These are phyloP conservation scores for Potentilla sterilis DNA, from an alignment of 306 rosid species.

Conservation along the genomic window DNA sequence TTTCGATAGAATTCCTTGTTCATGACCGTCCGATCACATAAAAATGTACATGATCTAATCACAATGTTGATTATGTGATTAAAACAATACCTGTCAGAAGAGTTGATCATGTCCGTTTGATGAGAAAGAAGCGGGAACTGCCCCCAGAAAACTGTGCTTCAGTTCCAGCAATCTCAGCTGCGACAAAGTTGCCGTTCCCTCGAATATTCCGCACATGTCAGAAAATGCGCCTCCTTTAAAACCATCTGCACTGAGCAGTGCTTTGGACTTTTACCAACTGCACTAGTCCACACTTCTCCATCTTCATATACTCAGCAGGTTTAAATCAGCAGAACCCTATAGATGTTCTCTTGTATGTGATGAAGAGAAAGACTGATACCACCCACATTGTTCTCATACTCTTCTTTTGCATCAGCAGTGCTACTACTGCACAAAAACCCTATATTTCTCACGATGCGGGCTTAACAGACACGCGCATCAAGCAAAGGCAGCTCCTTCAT, in stretches of 20 bases:
- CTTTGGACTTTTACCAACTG: background rate
- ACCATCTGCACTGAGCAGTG: background rate
- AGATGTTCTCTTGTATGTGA: constrained; percentile 12
- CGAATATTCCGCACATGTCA: background rate
- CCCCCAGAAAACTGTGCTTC: background rate
- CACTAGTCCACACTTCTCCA: background rate
- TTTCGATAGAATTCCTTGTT: background rate
- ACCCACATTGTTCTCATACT: background rate
- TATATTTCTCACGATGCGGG: constrained; percentile 3
- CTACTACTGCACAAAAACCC: background rate
- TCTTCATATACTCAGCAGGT: background rate
- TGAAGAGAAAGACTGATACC: constrained; percentile 7
- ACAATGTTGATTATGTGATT: background rate
- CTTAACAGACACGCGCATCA: background rate
- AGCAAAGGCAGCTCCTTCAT: constrained; percentile 11
- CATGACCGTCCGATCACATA: background rate
- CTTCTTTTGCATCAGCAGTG: constrained; percentile 2
- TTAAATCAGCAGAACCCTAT: background rate
- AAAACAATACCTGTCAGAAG: background rate
- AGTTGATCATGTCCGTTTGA: constrained; percentile 14
- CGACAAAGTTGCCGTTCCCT: background rate
- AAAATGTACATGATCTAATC: background rate
- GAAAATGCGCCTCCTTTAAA: background rate
- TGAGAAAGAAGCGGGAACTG: constrained; percentile 10
- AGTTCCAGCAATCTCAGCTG: constrained; percentile 8